phyloP scores from a whole-genome alignment of 2,329 filamentous ascomycete species.

The Claviceps digitariae region DNA sequence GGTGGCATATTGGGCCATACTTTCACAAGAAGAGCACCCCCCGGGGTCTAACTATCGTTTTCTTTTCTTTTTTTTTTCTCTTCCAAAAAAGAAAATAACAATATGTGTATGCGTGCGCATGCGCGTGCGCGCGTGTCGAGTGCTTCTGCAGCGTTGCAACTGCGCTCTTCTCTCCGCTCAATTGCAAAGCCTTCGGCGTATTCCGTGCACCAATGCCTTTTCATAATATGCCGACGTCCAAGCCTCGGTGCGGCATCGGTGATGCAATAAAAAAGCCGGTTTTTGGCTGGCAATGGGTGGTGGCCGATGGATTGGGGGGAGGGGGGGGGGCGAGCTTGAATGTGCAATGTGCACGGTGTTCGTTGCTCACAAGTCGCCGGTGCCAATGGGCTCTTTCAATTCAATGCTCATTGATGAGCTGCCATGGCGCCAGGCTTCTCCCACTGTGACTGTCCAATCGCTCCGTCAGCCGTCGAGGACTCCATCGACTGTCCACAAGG shows the following conservation, averaged over 20 bases:
- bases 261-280: neutral
- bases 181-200: neutral
- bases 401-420: neutral
- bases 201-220: neutral
- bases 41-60: neutral
- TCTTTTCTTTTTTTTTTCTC: neutral
- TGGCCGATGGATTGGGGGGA: neutral
- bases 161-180: slow-evolving; percentile 6
- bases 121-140: too few species aligned
- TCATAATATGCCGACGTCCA: neutral
- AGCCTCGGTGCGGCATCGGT: neutral
- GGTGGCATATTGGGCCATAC: neutral
- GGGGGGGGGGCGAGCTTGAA: too few species aligned
- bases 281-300: neutral
- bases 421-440: neutral
- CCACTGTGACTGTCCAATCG: slow-evolving; percentile 2
- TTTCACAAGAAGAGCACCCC: neutral
- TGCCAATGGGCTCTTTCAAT: neutral
- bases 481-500: slow-evolving; percentile 9
- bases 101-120: too few species aligned
- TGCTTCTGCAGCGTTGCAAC: neutral
- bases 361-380: neutral
- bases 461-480: slow-evolving; percentile 5
- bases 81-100: too few species aligned
- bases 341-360: neutral